These are phyloP conservation scores for Arabis hirsuta DNA, from an alignment of 345 rosid species.

Conservation along the genomic window DNA sequence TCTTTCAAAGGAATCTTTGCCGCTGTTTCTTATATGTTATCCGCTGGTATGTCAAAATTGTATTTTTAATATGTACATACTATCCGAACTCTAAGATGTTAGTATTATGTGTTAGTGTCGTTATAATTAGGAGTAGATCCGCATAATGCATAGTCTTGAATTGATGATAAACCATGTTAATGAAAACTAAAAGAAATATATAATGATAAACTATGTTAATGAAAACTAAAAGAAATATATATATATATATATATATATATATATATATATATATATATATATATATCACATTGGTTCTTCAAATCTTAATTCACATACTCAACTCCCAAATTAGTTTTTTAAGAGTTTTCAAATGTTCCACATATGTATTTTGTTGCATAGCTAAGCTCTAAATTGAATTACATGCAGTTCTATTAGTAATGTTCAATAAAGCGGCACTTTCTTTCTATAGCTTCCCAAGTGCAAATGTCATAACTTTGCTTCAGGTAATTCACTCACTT, in stretches of 20 bases:
- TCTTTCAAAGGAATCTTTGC: slow-evolving; percentile 54
- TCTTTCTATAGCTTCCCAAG: slow-evolving; percentile 66
- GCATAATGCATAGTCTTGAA: no score
- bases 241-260: no score
- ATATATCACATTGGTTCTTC: not conserved
- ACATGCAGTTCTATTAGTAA: slow-evolving; percentile 67
- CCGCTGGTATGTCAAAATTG: slow-evolving; percentile 27
- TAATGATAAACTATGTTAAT: no score
- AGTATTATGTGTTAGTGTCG: no score
- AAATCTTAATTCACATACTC: not conserved
- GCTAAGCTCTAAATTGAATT: slow-evolving; percentile 38
- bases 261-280: no score
- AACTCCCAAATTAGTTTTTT: not conserved
- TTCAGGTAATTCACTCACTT: slow-evolving; percentile 53
- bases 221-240: not conserved
- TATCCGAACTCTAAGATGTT: no score
- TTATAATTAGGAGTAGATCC: no score
- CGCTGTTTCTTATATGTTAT: slow-evolving; percentile 53
- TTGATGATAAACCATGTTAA: no score
- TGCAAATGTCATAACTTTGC: slow-evolving; percentile 69
- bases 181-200: not conserved
- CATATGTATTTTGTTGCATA: not conserved
- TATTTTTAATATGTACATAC: no score
- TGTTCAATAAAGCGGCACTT: slow-evolving; percentile 78
- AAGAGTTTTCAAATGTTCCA: not conserved